Base-by-base conservation (phyloP, 2,329 filamentous ascomycete genomes). In the Hypoxylon sp. region DNA sequence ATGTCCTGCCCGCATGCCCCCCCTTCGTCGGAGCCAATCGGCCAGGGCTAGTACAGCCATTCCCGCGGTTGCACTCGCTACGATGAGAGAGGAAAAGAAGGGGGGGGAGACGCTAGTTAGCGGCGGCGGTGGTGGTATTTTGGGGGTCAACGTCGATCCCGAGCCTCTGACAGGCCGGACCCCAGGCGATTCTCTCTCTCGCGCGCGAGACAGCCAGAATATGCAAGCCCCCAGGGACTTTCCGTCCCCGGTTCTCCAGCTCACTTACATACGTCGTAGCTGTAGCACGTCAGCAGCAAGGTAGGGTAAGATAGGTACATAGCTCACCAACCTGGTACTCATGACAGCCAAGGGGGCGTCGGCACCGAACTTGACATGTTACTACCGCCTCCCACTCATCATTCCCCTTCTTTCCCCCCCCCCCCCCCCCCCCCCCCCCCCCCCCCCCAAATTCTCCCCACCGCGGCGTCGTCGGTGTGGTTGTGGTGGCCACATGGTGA, bases 401-500 rank as follows among this genome's bases (percentile, higher is more conserved):
- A n/a, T n/a, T n/a, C n/a, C n/a, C n/a, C n/a, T n/a, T n/a, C n/a
- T n/a, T n/a, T 18, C 38, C n/a, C 35, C 21, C 10, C 41, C 35
- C 46, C 4, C 5, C 48, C 10, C 27, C 15, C 18, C 41, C n/a
- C n/a, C 23, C 38, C n/a, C 35, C 21, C 10, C 41, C 35, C 46
- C 4, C 5, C 48, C 10, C 27, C 15, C 18, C 41, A n/a, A n/a
- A n/a, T n/a, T n/a, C 43, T 51, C 45, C 35, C 37, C 26, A 53
- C 35, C 43, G 38, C 35, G 41, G 46, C 38, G 38, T 21, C 27
- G 29, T 33, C 38, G 21, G 41, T 64, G 31, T 49, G 47, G 27
- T 51, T 42, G 46, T 49, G 51, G 33, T 55, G 53, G 31, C 58
- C 58, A 64, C 58, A 64, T 64, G 51, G 58, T 58, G 58, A 64